Conservation (phyloP, 768 basidiomycete species). For the Kwoniella bestiolae region DNA sequence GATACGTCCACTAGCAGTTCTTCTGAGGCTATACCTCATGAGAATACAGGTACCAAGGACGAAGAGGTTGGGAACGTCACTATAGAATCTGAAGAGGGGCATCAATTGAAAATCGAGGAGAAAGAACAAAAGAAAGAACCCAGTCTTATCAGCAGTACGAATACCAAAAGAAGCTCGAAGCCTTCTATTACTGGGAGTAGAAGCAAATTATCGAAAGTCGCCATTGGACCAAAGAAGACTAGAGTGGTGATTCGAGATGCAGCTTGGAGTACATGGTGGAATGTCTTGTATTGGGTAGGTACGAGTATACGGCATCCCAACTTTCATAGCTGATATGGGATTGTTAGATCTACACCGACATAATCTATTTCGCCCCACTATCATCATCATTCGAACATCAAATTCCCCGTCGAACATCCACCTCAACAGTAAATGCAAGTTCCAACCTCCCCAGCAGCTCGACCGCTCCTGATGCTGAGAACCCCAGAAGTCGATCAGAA, state of each 20-base stretch:
- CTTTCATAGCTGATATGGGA: too few relatives aligned
- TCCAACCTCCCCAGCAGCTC: slow-evolving; percentile 17
- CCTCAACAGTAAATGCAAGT: slow-evolving; percentile 35
- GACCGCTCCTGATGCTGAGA: slow-evolving; percentile 9
- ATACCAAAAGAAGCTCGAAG: not conserved
- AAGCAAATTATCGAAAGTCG: not conserved
- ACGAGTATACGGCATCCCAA: too few relatives aligned
- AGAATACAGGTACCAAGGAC: not conserved
- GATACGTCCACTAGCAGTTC: slow-evolving; percentile 7
- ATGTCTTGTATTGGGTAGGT: slow-evolving; percentile 77
- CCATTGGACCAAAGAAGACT: slow-evolving; percentile 63
- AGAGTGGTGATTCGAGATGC: slow-evolving; percentile 66
- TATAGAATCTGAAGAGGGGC: slow-evolving; percentile 20
- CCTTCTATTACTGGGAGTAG: not conserved
- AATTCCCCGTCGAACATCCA: slow-evolving; percentile 50
- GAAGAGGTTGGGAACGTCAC: slow-evolving; percentile 17
- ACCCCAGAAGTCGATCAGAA: slow-evolving; percentile 57
- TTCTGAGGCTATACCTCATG: not conserved
- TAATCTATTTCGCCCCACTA: slow-evolving; percentile 79
- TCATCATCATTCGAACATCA: slow-evolving; percentile 66
- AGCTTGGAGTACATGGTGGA: slow-evolving; percentile 68
- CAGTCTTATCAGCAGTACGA: not conserved
- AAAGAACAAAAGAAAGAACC: not conserved
- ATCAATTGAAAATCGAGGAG: not conserved
- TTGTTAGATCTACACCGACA: slow-evolving; percentile 77